Percentiles rank a stretch among this genome's conserved stretches.
These are phyloP conservation scores for Corallochytrium limacisporum DNA, from an alignment of 78 protist genomes.

Conservation along the genomic window DNA sequence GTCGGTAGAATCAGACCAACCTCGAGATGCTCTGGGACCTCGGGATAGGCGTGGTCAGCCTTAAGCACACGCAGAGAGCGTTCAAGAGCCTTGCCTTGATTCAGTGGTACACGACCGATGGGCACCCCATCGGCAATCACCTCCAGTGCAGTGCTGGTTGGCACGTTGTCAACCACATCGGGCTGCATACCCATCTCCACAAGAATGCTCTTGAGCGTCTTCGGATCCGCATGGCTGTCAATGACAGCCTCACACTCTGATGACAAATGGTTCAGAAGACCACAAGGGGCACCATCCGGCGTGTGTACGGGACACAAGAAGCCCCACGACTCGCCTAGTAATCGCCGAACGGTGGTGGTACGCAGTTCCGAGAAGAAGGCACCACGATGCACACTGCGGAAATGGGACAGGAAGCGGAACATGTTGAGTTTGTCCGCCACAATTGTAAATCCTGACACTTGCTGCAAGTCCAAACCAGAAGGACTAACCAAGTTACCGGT, in stretches of 20 bases:
- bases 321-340: conserved; percentile 93
- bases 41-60: too few species aligned
- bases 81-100: too few species aligned
- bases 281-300: conserved; percentile 99
- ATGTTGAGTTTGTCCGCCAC: conserved; percentile 91
- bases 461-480: conserved; percentile 80
- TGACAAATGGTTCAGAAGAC: conserved; percentile 90
- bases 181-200: conserved; percentile 4
- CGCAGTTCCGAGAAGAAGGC: conserved; percentile 83
- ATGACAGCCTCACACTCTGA: conserved; percentile 24
- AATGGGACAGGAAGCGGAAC: conserved; percentile 78
- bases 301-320: conserved; percentile 99
- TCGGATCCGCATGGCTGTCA: not conserved
- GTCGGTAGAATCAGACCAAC: too few species aligned
- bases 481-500: conserved; percentile 72
- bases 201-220: not conserved
- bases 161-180: conserved; percentile 16
- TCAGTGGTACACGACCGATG: too few species aligned
- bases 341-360: conserved; percentile 82
- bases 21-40: too few species aligned
- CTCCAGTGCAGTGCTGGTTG: not conserved
- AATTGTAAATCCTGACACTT: conserved; percentile 44
- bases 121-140: conserved; percentile 5
- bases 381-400: conserved; percentile 60
- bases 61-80: too few species aligned